Conservation (phyloP, 2,329 filamentous ascomycete genomes). For the Trichoderma semiorbis region DNA sequence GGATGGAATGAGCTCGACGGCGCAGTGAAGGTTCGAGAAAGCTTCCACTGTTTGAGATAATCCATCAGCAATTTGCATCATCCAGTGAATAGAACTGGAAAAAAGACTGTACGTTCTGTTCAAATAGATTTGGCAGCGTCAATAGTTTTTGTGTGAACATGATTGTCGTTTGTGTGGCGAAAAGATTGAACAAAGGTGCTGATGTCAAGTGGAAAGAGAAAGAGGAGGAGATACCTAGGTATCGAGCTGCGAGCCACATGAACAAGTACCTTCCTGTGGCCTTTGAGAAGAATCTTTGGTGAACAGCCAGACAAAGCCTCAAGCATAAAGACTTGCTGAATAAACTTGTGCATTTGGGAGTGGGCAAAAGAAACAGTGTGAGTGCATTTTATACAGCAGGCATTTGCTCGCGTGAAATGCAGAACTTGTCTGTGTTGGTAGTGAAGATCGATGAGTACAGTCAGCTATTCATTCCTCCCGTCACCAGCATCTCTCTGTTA, state of each 20-base stretch:
- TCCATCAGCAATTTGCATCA: background rate
- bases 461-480: no score
- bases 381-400: no score
- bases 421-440: background rate
- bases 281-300: background rate
- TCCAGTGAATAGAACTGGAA: fast-evolving
- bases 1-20: background rate
- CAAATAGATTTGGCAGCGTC: background rate
- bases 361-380: no score
- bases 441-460: background rate
- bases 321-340: background rate
- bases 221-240: no score
- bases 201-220: background rate
- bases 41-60: background rate
- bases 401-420: background rate
- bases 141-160: background rate
- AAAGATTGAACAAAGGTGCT: background rate
- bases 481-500: no score
- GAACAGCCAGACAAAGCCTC: background rate
- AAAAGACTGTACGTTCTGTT: background rate
- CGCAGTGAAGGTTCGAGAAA: background rate
- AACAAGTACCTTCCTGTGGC: background rate
- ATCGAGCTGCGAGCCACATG: background rate
- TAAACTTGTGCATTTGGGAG: no score
- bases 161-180: background rate